A percentile compares a stretch with the other conserved stretches of the same genome.
Evolutionary conservation across 192 early-diverging fungal species (phyloP).

Genomic region (Oehlia diaphana): DNA sequence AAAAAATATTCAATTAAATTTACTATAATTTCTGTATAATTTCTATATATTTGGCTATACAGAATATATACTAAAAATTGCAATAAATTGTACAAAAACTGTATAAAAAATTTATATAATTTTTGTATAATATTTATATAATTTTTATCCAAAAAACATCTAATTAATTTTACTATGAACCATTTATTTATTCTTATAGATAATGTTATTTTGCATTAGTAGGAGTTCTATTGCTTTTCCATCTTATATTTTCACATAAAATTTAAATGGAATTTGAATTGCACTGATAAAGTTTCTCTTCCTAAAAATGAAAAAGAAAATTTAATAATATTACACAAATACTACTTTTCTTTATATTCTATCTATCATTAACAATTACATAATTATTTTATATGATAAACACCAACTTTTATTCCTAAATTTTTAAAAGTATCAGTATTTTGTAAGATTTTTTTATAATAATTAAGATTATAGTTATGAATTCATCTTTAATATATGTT

Average conservation of each 20-base stretch:
- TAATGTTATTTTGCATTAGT: no score
- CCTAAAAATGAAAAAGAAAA: neutral
- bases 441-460: neutral
- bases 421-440: conserved; percentile 10
- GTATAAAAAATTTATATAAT: no score
- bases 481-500: neutral
- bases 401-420: neutral
- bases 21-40: no score
- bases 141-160: no score
- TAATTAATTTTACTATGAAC: no score
- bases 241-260: conserved; percentile 76
- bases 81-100: no score
- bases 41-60: no score
- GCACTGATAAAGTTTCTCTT: neutral
- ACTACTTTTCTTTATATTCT: neutral
- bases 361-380: neutral
- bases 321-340: neutral
- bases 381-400: neutral
- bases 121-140: no score
- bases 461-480: neutral
- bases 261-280: conserved; percentile 39
- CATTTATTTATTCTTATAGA: no score
- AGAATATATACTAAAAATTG: no score
- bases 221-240: conserved; percentile 45
- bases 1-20: no score